A percentile compares a stretch with the other conserved stretches of the same genome.
phyloP scores from a whole-genome alignment of 2,329 filamentous ascomycete genomes.

The Cryphonectria parasitica region DNA sequence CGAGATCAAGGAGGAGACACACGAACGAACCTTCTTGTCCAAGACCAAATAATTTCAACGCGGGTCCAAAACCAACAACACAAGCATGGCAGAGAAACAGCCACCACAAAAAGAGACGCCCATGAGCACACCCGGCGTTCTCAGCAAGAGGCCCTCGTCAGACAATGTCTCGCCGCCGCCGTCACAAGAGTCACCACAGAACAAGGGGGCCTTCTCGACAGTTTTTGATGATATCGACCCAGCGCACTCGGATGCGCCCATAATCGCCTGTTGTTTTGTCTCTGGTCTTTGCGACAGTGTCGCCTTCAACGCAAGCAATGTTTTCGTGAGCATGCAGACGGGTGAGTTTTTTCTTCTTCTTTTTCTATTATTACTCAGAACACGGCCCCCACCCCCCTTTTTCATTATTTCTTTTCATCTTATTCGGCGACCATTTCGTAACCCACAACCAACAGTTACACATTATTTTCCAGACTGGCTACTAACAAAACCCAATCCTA shows the following conservation, averaged over 20 bases:
- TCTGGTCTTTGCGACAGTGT: constrained; percentile 47
- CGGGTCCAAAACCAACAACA: neutral
- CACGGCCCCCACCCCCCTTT: neutral
- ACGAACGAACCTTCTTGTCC: neutral
- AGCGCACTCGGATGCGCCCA: constrained; percentile 39
- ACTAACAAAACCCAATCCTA: constrained; percentile 18
- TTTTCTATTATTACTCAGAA: neutral
- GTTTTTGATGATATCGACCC: constrained; percentile 32
- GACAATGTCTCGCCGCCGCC: constrained; percentile 10
- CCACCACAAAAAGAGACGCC: constrained; percentile 10
- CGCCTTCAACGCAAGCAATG: constrained; percentile 44
- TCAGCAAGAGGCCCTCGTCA: constrained; percentile 19
- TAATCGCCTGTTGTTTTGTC: constrained; percentile 46
- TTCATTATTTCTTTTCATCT: neutral
- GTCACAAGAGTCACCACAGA: neutral
- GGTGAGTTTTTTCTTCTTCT: constrained; percentile 17
- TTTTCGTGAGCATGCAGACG: constrained; percentile 48
- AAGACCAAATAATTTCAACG: too few species aligned
- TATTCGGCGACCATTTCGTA: neutral
- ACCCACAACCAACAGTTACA: neutral
- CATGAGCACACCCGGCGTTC: constrained; percentile 16
- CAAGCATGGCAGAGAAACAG: constrained; percentile 11
- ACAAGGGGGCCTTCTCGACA: constrained; percentile 15
- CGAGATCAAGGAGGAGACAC: neutral
- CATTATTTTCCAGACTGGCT: too few species aligned